Evolutionary conservation across 805 yeast genomes (phyloP).

Genomic region (Ogataea naganishii): DNA sequence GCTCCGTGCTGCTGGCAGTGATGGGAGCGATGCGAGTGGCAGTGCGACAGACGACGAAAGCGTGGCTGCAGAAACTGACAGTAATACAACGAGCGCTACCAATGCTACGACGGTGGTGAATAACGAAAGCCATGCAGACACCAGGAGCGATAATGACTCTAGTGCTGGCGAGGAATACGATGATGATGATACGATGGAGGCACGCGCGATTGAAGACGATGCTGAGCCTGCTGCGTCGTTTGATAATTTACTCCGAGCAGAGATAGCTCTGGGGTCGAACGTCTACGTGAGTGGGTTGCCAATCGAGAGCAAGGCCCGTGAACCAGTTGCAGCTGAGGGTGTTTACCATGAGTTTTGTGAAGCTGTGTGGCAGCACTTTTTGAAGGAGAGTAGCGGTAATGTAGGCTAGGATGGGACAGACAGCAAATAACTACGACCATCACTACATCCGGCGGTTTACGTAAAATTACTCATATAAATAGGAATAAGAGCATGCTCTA

Average conservation of each 20-base stretch:
- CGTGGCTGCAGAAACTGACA: neutral
- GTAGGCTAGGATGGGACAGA: neutral
- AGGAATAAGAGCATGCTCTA: neutral
- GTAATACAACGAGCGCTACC: too few species aligned
- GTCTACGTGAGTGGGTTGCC: slow-evolving; percentile 11
- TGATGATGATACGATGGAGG: slow-evolving; percentile 11
- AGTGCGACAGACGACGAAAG: slow-evolving; percentile 3
- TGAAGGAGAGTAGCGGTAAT: neutral
- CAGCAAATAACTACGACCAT: neutral
- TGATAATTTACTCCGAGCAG: neutral
- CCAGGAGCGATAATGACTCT: slow-evolving; percentile 1
- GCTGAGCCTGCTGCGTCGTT: slow-evolving; percentile 5
- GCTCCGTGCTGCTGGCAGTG: slow-evolving; percentile 1
- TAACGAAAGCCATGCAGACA: slow-evolving; percentile 1
- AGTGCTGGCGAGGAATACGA: slow-evolving; percentile 5
- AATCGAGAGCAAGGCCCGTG: slow-evolving; percentile 7
- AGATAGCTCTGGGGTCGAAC: slow-evolving; percentile 8
- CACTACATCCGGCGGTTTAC: neutral
- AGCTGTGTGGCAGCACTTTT: slow-evolving; percentile 14
- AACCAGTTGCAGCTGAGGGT: slow-evolving; percentile 7
- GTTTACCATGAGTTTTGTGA: slow-evolving; percentile 13
- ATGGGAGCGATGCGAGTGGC: slow-evolving; percentile 2
- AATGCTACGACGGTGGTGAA: too few species aligned
- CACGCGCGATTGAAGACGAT: slow-evolving; percentile 16
- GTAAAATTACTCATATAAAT: neutral